Conservation (phyloP, 768 basidiomycete genomes). For the Calocybe indica region DNA sequence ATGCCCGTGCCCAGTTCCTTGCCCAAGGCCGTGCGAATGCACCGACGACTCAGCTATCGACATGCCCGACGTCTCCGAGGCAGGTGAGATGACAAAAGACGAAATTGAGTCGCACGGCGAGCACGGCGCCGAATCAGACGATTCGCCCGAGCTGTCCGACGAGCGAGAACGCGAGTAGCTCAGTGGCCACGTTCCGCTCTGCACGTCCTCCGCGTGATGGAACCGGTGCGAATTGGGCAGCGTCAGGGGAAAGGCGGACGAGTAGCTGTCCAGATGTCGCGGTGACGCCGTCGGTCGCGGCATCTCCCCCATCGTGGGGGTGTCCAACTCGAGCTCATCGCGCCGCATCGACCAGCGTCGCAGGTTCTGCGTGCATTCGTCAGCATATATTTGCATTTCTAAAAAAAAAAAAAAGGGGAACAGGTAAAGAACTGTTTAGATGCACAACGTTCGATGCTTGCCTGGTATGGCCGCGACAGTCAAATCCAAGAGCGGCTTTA, state of each 20-base stretch:
- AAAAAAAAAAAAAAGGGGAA: neutral
- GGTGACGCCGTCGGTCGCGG: conserved; percentile 52
- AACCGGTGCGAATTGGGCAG: conserved; percentile 19
- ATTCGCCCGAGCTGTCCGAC: conserved; percentile 16
- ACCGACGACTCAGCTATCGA: conserved; percentile 1
- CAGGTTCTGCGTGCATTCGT: conserved; percentile 67
- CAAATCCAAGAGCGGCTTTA: conserved; percentile 77
- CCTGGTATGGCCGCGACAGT: conserved; percentile 71
- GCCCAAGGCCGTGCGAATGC: conserved; percentile 4
- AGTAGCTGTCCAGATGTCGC: conserved; percentile 43
- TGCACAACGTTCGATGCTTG: conserved; percentile 24
- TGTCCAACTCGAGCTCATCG: conserved; percentile 26
- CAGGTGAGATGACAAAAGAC: conserved; percentile 22
- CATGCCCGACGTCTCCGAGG: conserved; percentile 16
- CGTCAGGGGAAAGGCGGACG: conserved; percentile 29
- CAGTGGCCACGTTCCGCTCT: conserved; percentile 11
- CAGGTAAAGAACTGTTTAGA: neutral
- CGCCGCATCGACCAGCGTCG: conserved; percentile 57
- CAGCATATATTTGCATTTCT: conserved; percentile 68
- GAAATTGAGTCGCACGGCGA: conserved; percentile 22
- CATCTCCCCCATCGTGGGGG: conserved; percentile 20
- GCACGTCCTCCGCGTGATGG: conserved; percentile 10
- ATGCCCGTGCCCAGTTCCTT: neutral
- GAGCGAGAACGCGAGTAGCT: conserved; percentile 13
- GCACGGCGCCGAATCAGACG: conserved; percentile 19